Percentiles rank a stretch among this genome's conserved stretches.
These are phyloP conservation scores for Ettlia oleoabundans DNA, from an alignment of 139 green algal genomes.

Conservation along the genomic window DNA sequence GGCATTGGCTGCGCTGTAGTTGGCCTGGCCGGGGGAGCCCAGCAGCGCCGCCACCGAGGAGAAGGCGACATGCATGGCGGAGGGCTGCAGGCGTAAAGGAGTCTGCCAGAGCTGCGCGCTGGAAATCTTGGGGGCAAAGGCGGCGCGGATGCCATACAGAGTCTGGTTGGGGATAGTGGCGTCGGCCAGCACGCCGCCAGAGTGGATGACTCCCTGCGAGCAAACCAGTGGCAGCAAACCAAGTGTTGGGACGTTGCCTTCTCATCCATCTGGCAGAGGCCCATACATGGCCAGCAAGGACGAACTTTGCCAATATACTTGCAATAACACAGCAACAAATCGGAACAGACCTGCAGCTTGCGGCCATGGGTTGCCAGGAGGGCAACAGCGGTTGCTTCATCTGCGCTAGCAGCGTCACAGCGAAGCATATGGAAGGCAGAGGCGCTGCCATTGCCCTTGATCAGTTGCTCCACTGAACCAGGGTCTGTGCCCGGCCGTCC, in stretches of 20 bases:
- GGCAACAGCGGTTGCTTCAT: conserved; percentile 20
- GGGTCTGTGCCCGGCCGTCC: conserved; percentile 37
- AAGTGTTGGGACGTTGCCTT: too few relatives aligned
- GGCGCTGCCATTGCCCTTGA: background rate
- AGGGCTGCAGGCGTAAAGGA: conserved; percentile 9
- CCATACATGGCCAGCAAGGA: too few relatives aligned
- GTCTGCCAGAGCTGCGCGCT: conserved; percentile 28
- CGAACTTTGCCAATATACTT: too few relatives aligned
- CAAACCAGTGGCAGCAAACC: too few relatives aligned
- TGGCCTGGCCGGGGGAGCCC: conserved; percentile 82
- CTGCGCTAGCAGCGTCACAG: conserved; percentile 33
- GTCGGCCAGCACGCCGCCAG: conserved; percentile 82
- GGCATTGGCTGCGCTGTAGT: conserved; percentile 84
- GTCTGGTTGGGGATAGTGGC: conserved; percentile 69
- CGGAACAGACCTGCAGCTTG: too few relatives aligned
- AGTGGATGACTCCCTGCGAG: conserved; percentile 67
- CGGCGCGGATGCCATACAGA: conserved; percentile 35
- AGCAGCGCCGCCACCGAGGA: conserved; percentile 82
- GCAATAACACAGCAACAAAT: too few relatives aligned
- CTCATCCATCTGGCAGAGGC: too few relatives aligned
- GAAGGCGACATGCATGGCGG: conserved; percentile 65
- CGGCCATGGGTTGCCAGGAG: background rate
- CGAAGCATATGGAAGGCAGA: conserved; percentile 4
- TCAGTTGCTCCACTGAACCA: background rate
- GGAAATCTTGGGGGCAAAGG: conserved; percentile 66